Percentiles rank a stretch among this genome's conserved stretches.
phyloP scores from a whole-genome alignment of 1,139 yeast species.

The Candida labiduridarum region DNA sequence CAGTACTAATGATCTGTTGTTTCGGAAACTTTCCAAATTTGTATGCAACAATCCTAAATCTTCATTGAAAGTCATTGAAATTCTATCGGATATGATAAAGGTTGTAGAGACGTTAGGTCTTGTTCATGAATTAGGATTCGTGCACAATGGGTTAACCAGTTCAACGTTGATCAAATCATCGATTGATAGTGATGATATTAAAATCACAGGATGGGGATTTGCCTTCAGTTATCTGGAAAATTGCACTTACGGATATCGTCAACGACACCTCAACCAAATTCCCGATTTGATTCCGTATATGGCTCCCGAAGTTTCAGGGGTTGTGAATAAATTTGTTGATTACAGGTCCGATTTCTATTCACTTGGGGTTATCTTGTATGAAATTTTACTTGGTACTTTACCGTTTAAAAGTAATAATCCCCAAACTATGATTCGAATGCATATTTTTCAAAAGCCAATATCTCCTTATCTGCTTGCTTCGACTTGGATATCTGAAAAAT shows the following conservation, averaged over 20 bases:
- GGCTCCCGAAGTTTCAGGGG: constrained; percentile 56
- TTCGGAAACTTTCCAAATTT: constrained; percentile 11
- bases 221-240: constrained; percentile 50
- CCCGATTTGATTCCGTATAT: constrained; percentile 49
- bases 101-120: constrained; percentile 37
- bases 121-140: constrained; percentile 48
- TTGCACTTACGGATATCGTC: constrained; percentile 36
- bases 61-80: constrained; percentile 28
- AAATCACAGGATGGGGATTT: constrained; percentile 55
- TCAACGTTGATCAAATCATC: constrained; percentile 36
- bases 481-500: constrained; percentile 36
- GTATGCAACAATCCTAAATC: constrained; percentile 22
- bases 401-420: constrained; percentile 51
- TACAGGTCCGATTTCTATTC: constrained; percentile 55
- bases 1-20: constrained; percentile 9
- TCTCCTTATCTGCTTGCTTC: constrained; percentile 40
- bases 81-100: constrained; percentile 34
- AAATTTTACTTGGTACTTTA: constrained; percentile 45
- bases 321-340: constrained; percentile 43
- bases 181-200: constrained; percentile 29
- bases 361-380: constrained; percentile 53
- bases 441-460: constrained; percentile 43
- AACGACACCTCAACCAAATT: constrained; percentile 29
- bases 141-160: constrained; percentile 53
- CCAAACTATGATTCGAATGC: constrained; percentile 43